Base-by-base conservation (phyloP, 768 basidiomycete species). In the Macrolepiota dolichaula region DNA sequence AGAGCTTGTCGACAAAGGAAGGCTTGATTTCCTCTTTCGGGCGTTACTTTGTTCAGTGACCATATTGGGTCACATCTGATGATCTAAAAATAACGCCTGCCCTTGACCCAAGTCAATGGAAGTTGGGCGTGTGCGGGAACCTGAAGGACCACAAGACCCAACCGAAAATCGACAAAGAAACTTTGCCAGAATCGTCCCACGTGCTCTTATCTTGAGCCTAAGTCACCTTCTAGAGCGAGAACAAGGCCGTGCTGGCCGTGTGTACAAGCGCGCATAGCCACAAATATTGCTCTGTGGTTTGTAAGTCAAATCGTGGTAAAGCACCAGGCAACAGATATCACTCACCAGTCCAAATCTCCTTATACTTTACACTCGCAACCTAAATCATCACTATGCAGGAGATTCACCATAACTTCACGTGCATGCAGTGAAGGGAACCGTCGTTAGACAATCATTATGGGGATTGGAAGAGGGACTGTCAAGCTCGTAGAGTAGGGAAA, bases 1-100 rank as follows among this genome's bases (percentile, higher is more conserved):
- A 6, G 44, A 25, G 25, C 25, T 19, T 37, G 32, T 15, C 25
- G 36, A 44, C n/a, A 59, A 46, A 24, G 51, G 58, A 56, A 42
- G 53, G 38, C 37, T 44, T 59, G 32, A 9, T 52, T 55, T 68
- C 76, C 73, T 55, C 65, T 72, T 76, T 70, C 59, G 72, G 75
- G 61, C 36, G 63, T 67, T 66, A 62, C 72, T 67, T 77, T 78
- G 76, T 77, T n/a, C 1, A 10, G 12, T n/a, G n/a, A 4, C 37
- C 49, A n/a, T 27, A 55, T 24, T 13, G 29, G 27, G 40, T 55
- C 36, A 55, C 22, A 17, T 19, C 49, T 46, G 10, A 35, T 42
- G 13, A 22, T 15, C 15, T 37, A 29, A 38, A 47, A 46, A 37
- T 37, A 55, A 55, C 35, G 36, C 42, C 27, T 25, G 44, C 60